Evolutionary conservation across 1,284 basidiomycete species (phyloP), one percentile per base, ranked within the genome.

Genomic region (Cutaneotrichosporon cyanovorans): DNA sequence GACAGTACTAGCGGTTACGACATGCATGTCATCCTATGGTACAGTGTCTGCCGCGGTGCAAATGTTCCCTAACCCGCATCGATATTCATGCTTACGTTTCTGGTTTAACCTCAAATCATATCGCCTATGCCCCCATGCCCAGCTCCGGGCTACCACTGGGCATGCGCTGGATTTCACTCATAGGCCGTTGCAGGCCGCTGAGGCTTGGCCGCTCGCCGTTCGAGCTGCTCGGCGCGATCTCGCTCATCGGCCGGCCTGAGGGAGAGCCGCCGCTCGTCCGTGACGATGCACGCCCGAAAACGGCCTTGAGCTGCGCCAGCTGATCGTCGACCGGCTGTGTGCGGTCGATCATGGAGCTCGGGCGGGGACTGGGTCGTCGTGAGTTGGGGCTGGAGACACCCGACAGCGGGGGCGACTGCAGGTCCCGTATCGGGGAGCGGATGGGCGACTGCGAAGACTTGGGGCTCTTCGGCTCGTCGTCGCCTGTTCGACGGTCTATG

Each of bases 221-320:
- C 23, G 38, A 12, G 18, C n/a, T n/a, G n/a, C 12, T 16, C 2
- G 33, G 33, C 23, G 39, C 45, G 8, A 34, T 34, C 37, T 46
- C 44, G 32, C 37, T 40, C 44, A 46, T 16, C 11, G 44, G 44
- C 37, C 44, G 21, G 6, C 21, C 37, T 12, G 37, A 32, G 12
- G 37, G 20, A 2, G 34, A 14, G 15, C 40, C 19, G 30, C 40
- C n/a, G 28, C 7, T 22, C 31, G n/a, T 25, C 35, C 42, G 35
- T 12, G 33, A 37, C 25, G 42, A 30, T 18, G 42, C 42, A 8
- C 42, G 42, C 10, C 42, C 42, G 22, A 69, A 69, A 12, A 69
- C 42, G n/a, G 61, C 60, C 48, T 66, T 69, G 45, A 60, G 60
- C 22, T 61, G 56, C 25, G 64, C 62, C n/a, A 66, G 46, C 48